phyloP scores from a whole-genome alignment of 2,329 filamentous ascomycete species.

The Thielaviopsis ethacetica region DNA sequence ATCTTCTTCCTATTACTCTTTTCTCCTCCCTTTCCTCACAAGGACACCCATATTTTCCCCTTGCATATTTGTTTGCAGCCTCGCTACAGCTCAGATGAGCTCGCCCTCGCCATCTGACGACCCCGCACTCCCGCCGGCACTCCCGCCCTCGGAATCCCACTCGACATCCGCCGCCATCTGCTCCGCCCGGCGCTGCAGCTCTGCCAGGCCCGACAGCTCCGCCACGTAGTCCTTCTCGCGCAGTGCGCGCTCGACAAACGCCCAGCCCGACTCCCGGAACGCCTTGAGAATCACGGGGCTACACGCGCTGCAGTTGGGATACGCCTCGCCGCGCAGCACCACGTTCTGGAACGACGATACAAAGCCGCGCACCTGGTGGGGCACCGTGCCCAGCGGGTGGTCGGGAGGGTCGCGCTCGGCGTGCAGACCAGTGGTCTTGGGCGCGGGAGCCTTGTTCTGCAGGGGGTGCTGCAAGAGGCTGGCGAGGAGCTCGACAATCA shows the following conservation, averaged over 20 bases:
- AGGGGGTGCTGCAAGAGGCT: constrained; percentile 77
- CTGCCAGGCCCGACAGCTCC: constrained; percentile 56
- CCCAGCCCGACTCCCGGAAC: constrained; percentile 55
- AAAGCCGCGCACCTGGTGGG: constrained; percentile 68
- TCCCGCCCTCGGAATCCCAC: constrained; percentile 33
- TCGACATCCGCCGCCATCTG: constrained; percentile 37
- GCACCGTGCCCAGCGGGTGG: constrained; percentile 52
- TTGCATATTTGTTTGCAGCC: not conserved
- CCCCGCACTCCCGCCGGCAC: constrained; percentile 12
- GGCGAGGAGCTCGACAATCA: constrained; percentile 78
- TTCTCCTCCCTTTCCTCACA: not conserved
- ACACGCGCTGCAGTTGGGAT: constrained; percentile 69
- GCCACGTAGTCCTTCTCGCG: constrained; percentile 64
- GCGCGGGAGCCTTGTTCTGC: constrained; percentile 41
- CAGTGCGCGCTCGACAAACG: constrained; percentile 58
- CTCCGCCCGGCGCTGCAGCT: constrained; percentile 48
- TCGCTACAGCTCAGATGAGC: constrained; percentile 20
- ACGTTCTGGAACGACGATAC: constrained; percentile 59
- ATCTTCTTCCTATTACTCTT: not conserved
- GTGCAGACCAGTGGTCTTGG: constrained; percentile 27
- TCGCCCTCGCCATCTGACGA: constrained; percentile 39
- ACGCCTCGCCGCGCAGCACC: constrained; percentile 55
- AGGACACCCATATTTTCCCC: not conserved
- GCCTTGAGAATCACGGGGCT: constrained; percentile 51
- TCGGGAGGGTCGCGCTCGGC: constrained; percentile 39